Percentiles rank a stretch among this genome's conserved stretches.
phyloP scores from a whole-genome alignment of 805 yeast species.

The Pichia insulana region DNA sequence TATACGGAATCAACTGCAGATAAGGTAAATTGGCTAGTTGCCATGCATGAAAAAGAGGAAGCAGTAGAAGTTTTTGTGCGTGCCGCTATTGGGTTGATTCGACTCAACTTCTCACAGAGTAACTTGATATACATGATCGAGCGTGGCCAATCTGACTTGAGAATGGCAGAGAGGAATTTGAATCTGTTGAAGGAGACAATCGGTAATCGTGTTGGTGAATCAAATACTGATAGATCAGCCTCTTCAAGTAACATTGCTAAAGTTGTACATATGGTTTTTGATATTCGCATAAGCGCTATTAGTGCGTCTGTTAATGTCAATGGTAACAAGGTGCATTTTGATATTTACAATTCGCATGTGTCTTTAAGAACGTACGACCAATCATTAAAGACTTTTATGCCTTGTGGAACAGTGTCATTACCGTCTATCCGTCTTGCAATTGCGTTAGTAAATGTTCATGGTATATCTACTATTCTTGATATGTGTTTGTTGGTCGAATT shows the following conservation, averaged over 20 bases:
- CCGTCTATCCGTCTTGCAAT: slow-evolving; percentile 35
- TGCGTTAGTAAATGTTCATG: slow-evolving; percentile 27
- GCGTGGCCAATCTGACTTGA: slow-evolving; percentile 5
- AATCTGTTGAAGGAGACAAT: not conserved
- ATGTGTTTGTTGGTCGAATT: slow-evolving; percentile 37
- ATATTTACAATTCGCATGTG: slow-evolving; percentile 8
- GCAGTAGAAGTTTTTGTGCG: not conserved
- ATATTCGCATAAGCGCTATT: slow-evolving; percentile 7
- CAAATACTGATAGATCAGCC: not conserved
- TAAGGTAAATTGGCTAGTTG: slow-evolving; percentile 2
- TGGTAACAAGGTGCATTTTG: slow-evolving; percentile 14
- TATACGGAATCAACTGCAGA: slow-evolving; percentile 8
- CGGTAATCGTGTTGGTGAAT: not conserved
- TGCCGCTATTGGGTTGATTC: slow-evolving; percentile 1
- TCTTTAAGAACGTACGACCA: slow-evolving; percentile 14
- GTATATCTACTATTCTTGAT: slow-evolving; percentile 36
- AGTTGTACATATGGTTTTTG: slow-evolving; percentile 3
- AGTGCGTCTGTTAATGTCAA: slow-evolving; percentile 1
- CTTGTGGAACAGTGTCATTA: slow-evolving; percentile 32
- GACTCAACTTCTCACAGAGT: slow-evolving; percentile 10
- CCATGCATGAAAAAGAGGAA: not conserved
- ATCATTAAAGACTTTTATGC: slow-evolving; percentile 12
- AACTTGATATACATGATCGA: slow-evolving; percentile 8
- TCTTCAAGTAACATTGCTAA: not conserved
- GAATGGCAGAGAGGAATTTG: not conserved